These are phyloP conservation scores for Lactarius evosmus DNA, from an alignment of 768 basidiomycete genomes.

Conservation along the genomic window DNA sequence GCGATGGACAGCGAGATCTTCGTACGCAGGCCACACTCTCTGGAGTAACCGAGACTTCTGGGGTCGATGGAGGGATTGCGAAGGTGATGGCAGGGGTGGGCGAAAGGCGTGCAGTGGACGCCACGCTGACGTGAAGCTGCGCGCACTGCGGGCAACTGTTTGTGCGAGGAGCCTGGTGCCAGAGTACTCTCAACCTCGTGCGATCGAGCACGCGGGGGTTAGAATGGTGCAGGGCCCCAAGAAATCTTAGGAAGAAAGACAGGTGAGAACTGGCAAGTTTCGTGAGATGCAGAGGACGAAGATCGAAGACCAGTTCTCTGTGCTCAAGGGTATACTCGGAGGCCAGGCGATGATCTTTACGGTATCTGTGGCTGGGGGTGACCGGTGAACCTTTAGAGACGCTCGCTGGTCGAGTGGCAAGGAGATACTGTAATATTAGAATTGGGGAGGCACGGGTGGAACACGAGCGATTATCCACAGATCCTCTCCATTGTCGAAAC, in stretches of 20 bases:
- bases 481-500: conserved; percentile 96
- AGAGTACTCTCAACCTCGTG: background rate
- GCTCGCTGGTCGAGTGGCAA: conserved; percentile 65
- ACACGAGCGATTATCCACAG: conserved; percentile 84
- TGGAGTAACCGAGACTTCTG: background rate
- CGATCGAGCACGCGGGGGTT: background rate
- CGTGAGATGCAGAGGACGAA: conserved; percentile 50
- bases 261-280: background rate
- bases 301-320: conserved; percentile 95
- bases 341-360: conserved; percentile 45
- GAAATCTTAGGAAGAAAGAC: background rate
- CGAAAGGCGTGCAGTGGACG: conserved; percentile 22
- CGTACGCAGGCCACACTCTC: background rate
- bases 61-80: background rate
- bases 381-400: conserved; percentile 55
- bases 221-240: background rate
- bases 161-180: background rate
- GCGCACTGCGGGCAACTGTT: background rate
- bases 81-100: conserved; percentile 1
- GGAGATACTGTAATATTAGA: too few species aligned
- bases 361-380: background rate
- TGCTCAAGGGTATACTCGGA: conserved; percentile 78
- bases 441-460: background rate
- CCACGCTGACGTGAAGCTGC: background rate
- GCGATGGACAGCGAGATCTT: background rate